Evolutionary conservation across 1,284 basidiomycete genomes (phyloP).

Genomic region (Moesziomyces globuligerus): DNA sequence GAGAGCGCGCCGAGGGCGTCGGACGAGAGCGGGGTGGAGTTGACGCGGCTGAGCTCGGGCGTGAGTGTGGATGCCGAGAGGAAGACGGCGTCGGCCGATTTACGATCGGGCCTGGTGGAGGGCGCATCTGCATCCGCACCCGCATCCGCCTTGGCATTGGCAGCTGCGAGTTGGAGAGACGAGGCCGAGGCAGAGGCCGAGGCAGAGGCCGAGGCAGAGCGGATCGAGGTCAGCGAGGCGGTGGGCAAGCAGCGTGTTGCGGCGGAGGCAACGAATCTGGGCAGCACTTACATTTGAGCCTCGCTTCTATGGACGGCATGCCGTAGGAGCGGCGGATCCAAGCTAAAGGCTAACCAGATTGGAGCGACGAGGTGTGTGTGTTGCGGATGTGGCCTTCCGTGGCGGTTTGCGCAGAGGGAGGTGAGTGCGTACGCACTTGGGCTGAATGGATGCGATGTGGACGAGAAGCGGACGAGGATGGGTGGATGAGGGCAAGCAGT

Average conservation of each 20-base stretch:
- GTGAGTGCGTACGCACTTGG: too few relatives aligned
- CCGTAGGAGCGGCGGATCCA: neutral
- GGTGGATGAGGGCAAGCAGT: too few relatives aligned
- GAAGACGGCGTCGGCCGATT: conserved; percentile 41
- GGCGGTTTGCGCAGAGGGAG: too few relatives aligned
- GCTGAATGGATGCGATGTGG: too few relatives aligned
- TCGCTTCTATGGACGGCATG: conserved; percentile 42
- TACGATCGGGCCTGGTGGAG: conserved; percentile 28
- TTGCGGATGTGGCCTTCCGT: neutral
- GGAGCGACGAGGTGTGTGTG: neutral
- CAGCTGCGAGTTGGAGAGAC: too few relatives aligned
- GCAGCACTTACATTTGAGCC: conserved; percentile 28
- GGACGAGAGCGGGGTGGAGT: conserved; percentile 36
- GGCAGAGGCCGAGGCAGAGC: neutral
- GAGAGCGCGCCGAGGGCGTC: conserved; percentile 24
- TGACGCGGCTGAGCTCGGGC: conserved; percentile 43
- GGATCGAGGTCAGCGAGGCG: neutral
- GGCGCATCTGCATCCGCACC: conserved; percentile 14
- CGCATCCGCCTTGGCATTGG: conserved; percentile 20
- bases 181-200: neutral
- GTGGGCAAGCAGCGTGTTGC: too few relatives aligned
- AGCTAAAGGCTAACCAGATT: neutral
- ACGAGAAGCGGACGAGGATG: too few relatives aligned
- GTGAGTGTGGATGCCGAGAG: conserved; percentile 27
- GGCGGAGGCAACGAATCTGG: too few relatives aligned